phyloP scores from a whole-genome alignment of 192 early-diverging fungal species.

The Rhizophlyctis rosea region DNA sequence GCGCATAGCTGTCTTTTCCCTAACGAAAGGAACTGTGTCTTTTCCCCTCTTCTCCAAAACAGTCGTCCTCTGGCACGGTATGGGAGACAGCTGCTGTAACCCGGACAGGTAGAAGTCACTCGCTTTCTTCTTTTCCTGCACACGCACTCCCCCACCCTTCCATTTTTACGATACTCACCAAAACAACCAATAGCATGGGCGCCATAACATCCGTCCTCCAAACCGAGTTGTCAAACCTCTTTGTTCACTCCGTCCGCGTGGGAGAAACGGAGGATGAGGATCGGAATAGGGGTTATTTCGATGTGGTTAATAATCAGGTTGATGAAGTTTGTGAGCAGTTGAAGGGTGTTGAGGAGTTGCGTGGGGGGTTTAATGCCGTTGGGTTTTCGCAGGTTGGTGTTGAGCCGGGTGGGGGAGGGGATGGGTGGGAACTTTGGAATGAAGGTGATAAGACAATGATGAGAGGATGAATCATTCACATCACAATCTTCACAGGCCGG shows the following conservation, averaged over 20 bases:
- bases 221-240: conserved; percentile 54
- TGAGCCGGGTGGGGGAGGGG: neutral
- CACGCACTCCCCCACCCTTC: neutral
- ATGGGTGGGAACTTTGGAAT: too few species aligned
- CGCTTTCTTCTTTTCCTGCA: neutral
- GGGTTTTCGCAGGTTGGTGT: conserved; percentile 81
- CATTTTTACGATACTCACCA: neutral
- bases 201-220: conserved; percentile 14
- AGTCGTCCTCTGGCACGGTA: conserved; percentile 43
- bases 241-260: conserved; percentile 74
- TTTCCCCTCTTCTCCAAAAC: too few species aligned
- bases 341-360: conserved; percentile 53
- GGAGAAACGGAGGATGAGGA: conserved; percentile 68
- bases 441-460: too few species aligned
- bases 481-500: conserved; percentile 59
- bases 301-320: conserved; percentile 77
- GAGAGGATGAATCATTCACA: too few species aligned
- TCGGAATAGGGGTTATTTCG: conserved; percentile 81
- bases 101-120: conserved; percentile 49
- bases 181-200: conserved; percentile 20
- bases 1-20: neutral
- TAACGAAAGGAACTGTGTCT: neutral
- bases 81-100: conserved; percentile 47
- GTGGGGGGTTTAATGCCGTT: conserved; percentile 79
- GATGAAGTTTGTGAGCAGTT: conserved; percentile 74